phyloP scores from a whole-genome alignment of 805 yeast species.

The Isabelozyma pseudorhagii region DNA sequence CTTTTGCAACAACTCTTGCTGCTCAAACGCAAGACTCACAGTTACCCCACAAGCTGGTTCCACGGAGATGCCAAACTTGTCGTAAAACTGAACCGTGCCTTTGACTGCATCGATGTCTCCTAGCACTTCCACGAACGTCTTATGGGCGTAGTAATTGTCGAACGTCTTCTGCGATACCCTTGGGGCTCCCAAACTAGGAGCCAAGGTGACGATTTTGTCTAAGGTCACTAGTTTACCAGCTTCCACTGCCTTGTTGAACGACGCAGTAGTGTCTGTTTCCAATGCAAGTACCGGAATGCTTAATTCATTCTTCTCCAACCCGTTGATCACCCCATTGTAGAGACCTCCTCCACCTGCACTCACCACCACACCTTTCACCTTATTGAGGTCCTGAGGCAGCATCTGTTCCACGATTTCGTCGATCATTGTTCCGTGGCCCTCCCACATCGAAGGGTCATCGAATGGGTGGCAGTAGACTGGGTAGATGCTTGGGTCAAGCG shows the following conservation, averaged over 20 bases:
- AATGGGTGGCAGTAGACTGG: conserved; percentile 33
- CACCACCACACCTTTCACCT: conserved; percentile 25
- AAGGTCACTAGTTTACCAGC: conserved; percentile 15
- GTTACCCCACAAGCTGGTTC: conserved; percentile 38
- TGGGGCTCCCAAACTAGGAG: conserved; percentile 28
- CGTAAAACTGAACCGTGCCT: conserved; percentile 20
- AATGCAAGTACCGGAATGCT: conserved; percentile 24
- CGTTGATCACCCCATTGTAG: conserved; percentile 25
- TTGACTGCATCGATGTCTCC: conserved; percentile 24
- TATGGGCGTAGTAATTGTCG: conserved; percentile 11
- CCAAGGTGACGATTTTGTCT: conserved; percentile 17
- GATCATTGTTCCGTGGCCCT: conserved; percentile 25
- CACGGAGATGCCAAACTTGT: conserved; percentile 15
- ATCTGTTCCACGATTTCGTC: conserved; percentile 21
- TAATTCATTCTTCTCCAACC: conserved; percentile 10
- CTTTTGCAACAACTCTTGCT: conserved; percentile 8
- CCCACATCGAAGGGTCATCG: conserved; percentile 27
- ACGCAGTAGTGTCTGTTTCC: conserved; percentile 24
- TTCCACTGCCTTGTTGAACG: conserved; percentile 17
- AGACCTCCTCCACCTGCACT: conserved; percentile 37
- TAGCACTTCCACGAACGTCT: conserved; percentile 12
- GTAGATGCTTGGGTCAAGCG: conserved; percentile 6
- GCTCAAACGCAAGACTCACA: conserved; percentile 10
- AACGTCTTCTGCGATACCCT: conserved; percentile 18
- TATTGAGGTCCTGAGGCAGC: conserved; percentile 6